Evolutionary conservation across 1,284 basidiomycete species (phyloP).

Genomic region (Ustilago cynodontis): DNA sequence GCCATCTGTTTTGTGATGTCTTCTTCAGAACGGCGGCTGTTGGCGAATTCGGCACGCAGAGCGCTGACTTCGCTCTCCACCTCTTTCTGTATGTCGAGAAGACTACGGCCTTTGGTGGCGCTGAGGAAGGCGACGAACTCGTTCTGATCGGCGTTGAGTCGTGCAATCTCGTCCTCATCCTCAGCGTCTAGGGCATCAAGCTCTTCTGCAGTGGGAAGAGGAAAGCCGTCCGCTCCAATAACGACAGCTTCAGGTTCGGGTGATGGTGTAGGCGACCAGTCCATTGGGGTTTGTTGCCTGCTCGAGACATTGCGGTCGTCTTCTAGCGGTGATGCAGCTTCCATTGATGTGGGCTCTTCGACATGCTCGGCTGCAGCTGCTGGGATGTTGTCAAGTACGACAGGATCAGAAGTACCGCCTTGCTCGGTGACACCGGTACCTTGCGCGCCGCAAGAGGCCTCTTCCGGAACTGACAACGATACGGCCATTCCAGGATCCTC

Average conservation of each 20-base stretch:
- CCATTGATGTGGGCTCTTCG: slow-evolving; percentile 9
- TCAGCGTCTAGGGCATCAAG: slow-evolving; percentile 76
- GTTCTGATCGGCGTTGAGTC: slow-evolving; percentile 74
- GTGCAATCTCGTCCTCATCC: slow-evolving; percentile 72
- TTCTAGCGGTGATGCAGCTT: not conserved
- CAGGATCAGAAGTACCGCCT: slow-evolving; percentile 18
- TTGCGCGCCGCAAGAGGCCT: slow-evolving; percentile 12
- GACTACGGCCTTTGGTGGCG: slow-evolving; percentile 77
- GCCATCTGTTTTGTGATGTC: slow-evolving; percentile 96
- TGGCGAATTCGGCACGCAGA: slow-evolving; percentile 85
- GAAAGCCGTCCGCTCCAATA: slow-evolving; percentile 72
- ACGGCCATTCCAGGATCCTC: slow-evolving; percentile 28
- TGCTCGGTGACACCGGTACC: slow-evolving; percentile 21
- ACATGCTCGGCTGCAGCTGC: slow-evolving; percentile 34
- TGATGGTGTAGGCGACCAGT: slow-evolving; percentile 58
- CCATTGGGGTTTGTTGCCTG: slow-evolving; percentile 39
- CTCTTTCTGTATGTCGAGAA: slow-evolving; percentile 79
- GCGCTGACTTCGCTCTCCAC: slow-evolving; percentile 90
- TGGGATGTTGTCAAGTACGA: slow-evolving; percentile 49
- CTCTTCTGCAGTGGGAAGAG: slow-evolving; percentile 86
- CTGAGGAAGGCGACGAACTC: slow-evolving; percentile 87
- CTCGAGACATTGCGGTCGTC: not conserved
- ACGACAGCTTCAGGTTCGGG: slow-evolving; percentile 68
- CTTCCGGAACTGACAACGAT: slow-evolving; percentile 23
- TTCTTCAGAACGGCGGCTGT: slow-evolving; percentile 91